Percentiles rank a stretch among this genome's conserved stretches.
Evolutionary conservation across 257 asterid genomes (phyloP).

Genomic region (Solanum bukasovii): DNA sequence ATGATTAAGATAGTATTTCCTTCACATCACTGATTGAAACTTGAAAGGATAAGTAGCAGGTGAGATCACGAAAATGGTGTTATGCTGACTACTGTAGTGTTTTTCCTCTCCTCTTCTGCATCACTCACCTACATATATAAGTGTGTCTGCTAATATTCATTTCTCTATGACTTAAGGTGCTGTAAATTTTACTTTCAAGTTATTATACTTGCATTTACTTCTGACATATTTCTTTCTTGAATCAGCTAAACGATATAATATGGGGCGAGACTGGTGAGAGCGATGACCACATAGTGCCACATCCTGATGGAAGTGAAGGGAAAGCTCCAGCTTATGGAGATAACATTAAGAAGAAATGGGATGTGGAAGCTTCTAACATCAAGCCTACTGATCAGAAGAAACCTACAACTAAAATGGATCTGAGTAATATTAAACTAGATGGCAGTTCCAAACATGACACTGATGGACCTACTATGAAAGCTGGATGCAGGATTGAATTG

Average conservation of each 20-base stretch:
- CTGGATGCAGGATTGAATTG: slow-evolving; percentile 23
- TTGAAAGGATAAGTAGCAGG: neutral
- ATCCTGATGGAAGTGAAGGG: slow-evolving; percentile 45
- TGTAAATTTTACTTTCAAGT: neutral
- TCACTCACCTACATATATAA: neutral
- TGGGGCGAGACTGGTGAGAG: slow-evolving; percentile 69
- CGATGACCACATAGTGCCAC: slow-evolving; percentile 86
- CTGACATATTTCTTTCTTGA: slow-evolving; percentile 8
- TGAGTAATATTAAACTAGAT: slow-evolving; percentile 17
- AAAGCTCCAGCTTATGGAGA: slow-evolving; percentile 29
- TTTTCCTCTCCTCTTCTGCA: neutral
- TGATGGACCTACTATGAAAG: slow-evolving; percentile 14
- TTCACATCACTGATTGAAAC: neutral
- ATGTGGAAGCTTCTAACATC: slow-evolving; percentile 23
- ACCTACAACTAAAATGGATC: slow-evolving; percentile 20
- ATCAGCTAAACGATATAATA: slow-evolving; percentile 67
- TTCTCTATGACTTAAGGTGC: neutral
- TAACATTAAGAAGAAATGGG: slow-evolving; percentile 38
- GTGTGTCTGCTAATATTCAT: neutral
- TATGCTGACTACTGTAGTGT: neutral
- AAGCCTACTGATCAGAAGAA: slow-evolving; percentile 33
- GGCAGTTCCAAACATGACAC: slow-evolving; percentile 27
- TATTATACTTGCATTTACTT: neutral
- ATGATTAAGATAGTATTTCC: neutral
- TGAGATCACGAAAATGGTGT: neutral